Base-by-base conservation (phyloP, 306 rosid genomes). In the Cucumis cinereus region DNA sequence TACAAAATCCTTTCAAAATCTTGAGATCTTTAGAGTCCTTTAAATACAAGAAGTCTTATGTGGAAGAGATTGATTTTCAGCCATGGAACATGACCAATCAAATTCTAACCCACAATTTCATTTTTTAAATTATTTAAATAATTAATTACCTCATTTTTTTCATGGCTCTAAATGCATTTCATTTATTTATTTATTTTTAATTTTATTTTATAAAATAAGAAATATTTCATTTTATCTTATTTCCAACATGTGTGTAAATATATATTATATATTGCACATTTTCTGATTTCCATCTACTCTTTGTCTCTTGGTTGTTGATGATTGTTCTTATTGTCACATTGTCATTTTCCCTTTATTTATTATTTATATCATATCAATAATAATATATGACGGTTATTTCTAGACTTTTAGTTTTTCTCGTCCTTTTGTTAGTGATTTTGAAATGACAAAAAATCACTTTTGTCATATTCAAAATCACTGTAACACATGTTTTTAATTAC, bases 41-140 rank as follows among this genome's bases (percentile, higher is more conserved):
- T 83, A 79, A 87, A 83, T 80, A 82, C 67, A 24, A 77, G 15
- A 69, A 73, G 43, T 70, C 78, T 76, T 81, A 73, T 79, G 79
- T 71, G 56, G 55, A 64, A 12, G 69, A 49, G 83, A 66, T 84
- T 84, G 73, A 78, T 84, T 86, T 83, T 83, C 83, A 82, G 82
- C 94, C 94, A 86, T 43, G 10, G 86, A 85, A 89, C 87, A 87
- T 89, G 93, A 64, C 64, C 77, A 16, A 6, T 49, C 60, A 47
- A 47, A 47, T 71, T 71, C n/a, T 49, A 67, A 66, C 73, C 73
- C 53, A 66, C 73, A 67, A 67, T 33, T 6, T 2, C 35, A 53
- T 26, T 14, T 2, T 14, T 13, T 14, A 36, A n/a, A n/a, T 8
- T 0, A 19, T 3, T 30, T 30, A 66, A 38, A 12, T 11, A 12